Base-by-base conservation (phyloP, 202 grass and related monocot species). In the Saccharum hybrid region DNA sequence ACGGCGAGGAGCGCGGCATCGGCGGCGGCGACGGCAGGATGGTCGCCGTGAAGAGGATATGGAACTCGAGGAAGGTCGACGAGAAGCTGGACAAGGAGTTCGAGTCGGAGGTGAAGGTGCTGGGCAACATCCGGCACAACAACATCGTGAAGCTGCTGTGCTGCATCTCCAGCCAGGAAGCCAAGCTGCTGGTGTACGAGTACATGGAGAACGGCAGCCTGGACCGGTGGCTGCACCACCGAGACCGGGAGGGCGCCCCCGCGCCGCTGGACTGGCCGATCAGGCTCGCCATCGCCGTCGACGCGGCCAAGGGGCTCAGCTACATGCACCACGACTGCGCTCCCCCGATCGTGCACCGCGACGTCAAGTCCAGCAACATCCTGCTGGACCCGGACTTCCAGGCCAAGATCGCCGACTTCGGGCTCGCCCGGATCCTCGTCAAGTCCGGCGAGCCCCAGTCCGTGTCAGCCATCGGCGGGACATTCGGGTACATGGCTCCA, bases 361-460 rank as follows among this genome's bases (percentile, higher is more conserved):
- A 99, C 56, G 83, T 99, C 66, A 99, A 99, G 87, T 92, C 91
- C 51, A 99, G 91, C 78, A 99, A 99, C 84, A 94, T 99, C 81
- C 77, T 99, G 30, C 78, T 99, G 0, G 82, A 96, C 49, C 87
- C 75, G 4, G 88, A 86, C 51, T 99, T 96, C 65, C 68, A 77
- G n/a, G 93, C 91, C 66, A 99, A 99, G 85, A 87, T 99, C 39
- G 96, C 96, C 9, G 96, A 99, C 81, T 99, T 99, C 19, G 93
- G 93, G 0, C 88, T 99, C 8, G 93, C 96, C 7, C 64, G 93
- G 63, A 91, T 94, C 6, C 81, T 96, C 2, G 67, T 82, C 72
- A 90, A 92, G 74, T 86, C 86, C 3, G 91, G 93, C 6, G 91
- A 94, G 82, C 86, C 89, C 0, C 86, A 94, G 71, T 81, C 91